Base-by-base conservation (phyloP, 495 filamentous ascomycete species). In the Peziza echinospora region DNA sequence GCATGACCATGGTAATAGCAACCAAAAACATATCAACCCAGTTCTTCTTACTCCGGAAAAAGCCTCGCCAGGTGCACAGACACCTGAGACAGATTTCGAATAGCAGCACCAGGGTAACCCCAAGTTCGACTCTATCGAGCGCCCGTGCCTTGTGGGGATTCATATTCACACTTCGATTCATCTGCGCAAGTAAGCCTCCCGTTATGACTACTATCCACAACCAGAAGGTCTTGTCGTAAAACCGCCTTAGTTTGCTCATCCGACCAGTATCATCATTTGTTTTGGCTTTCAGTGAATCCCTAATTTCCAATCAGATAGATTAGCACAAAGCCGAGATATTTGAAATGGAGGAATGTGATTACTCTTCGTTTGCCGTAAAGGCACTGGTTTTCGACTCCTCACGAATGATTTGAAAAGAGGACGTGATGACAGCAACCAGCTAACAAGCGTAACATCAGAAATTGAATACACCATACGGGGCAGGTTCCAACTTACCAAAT, bases 401-500 rank as follows among this genome's bases (percentile, higher is more conserved):
- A 50, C 89, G 74, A 53, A 96, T 99, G 51, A 99, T 82, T 61
- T 99, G 91, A 58, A 99, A 96, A 6, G 89, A 93, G 21, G 87
- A 89, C 0, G 89, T 99, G 55, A 99, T 99, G 47, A 99, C 91
- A 9, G 89, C 89, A 58, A 99, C 89, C 22, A 99, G 68, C 63
- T 62, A 30, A 37, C 39, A 22, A n/a, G 21, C 1, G 8, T 23
- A 13, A 11, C 41, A 48, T 54, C 28, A 53, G 54, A 30, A 43
- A 30, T 4, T 41, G 5, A 19, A 16, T 23, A 22, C 17, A 11
- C 1, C n/a, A 45, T 8, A 17, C 25, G 10, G 30, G 6, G 3
- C 6, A 5, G 26, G 30, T 5, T 37, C 30, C 48, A 16, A 43
- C 47, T 25, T 58, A 62, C 60, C 65, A 99, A 72, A 62, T 93